phyloP scores from a whole-genome alignment of 2,329 filamentous ascomycete genomes.

The Ophiostoma montium region DNA sequence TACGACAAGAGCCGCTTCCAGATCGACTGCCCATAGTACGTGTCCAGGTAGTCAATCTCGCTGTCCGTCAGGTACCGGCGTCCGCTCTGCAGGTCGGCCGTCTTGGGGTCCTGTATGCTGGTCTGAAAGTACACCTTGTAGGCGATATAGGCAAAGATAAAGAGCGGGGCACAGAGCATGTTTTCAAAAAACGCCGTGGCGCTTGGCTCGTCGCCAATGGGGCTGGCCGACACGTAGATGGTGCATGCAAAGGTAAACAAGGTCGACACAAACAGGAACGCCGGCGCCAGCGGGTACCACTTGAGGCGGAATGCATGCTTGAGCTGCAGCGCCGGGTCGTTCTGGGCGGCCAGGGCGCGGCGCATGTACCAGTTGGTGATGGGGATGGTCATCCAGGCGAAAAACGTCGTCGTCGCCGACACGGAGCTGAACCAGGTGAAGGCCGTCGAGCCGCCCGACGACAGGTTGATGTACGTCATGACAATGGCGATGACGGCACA shows the following conservation, averaged over 20 bases:
- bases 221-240: conserved; percentile 8
- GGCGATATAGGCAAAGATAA: conserved; percentile 4
- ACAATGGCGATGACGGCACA: conserved; percentile 7
- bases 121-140: conserved; percentile 12
- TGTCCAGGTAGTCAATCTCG: conserved; percentile 7
- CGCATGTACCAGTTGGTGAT: conserved; percentile 10
- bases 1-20: conserved; percentile 7
- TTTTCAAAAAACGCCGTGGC: conserved; percentile 9
- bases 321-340: conserved; percentile 7
- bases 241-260: conserved; percentile 7
- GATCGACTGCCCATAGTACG: conserved; percentile 8
- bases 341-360: conserved; percentile 8
- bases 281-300: conserved; percentile 5
- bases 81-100: conserved; percentile 8
- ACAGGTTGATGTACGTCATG: conserved; percentile 12
- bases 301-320: conserved; percentile 8
- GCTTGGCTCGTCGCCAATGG: conserved; percentile 5
- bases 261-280: conserved; percentile 6
- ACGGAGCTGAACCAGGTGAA: conserved; percentile 11
- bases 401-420: conserved; percentile 10
- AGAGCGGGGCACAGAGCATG: conserved; percentile 10
- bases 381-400: conserved; percentile 11
- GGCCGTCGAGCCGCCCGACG: conserved; percentile 6
- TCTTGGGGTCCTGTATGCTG: conserved; percentile 6
- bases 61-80: conserved; percentile 7